Evolutionary conservation across 2,329 filamentous ascomycete species (phyloP).

Genomic region (Colletotrichum spaethianum): DNA sequence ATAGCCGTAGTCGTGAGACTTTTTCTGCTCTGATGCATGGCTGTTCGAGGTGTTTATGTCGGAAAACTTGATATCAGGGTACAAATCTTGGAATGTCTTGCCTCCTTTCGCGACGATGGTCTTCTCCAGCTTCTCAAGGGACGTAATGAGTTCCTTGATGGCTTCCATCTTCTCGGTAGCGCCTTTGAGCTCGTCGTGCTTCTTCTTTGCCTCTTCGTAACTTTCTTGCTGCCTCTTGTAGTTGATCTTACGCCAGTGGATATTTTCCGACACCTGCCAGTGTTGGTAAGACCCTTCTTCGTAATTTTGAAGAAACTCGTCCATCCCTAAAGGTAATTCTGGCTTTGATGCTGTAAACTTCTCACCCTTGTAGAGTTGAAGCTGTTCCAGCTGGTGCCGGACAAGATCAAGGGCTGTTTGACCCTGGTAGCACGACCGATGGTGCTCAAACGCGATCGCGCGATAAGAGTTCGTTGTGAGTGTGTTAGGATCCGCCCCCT

Average conservation of each 20-base stretch:
- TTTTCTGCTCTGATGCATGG: constrained; percentile 40
- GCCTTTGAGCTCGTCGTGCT: constrained; percentile 45
- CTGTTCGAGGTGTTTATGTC: constrained; percentile 16
- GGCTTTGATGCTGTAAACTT: constrained; percentile 46
- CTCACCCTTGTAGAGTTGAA: constrained; percentile 62
- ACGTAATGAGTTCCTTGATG: constrained; percentile 64
- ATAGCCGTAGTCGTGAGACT: constrained; percentile 60
- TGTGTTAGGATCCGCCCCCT: constrained; percentile 76
- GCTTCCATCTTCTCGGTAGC: constrained; percentile 68
- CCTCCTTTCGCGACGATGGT: constrained; percentile 70
- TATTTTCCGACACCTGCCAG: constrained; percentile 63
- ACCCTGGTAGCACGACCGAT: constrained; percentile 54
- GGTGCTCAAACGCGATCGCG: constrained; percentile 52
- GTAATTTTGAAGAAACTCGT: constrained; percentile 68
- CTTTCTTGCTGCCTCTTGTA: constrained; percentile 51
- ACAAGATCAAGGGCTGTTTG: constrained; percentile 74
- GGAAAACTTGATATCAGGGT: constrained; percentile 64
- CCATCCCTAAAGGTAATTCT: constrained; percentile 51
- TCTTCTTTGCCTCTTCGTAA: constrained; percentile 45
- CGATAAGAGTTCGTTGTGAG: constrained; percentile 60
- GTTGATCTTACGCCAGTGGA: constrained; percentile 53
- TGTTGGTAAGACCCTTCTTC: constrained; percentile 71
- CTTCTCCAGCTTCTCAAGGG: constrained; percentile 69
- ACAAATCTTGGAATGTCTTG: constrained; percentile 76
- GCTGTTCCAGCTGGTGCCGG: constrained; percentile 61